phyloP scores from a whole-genome alignment of 208 protist species.

The Leishmania gerbilli region DNA sequence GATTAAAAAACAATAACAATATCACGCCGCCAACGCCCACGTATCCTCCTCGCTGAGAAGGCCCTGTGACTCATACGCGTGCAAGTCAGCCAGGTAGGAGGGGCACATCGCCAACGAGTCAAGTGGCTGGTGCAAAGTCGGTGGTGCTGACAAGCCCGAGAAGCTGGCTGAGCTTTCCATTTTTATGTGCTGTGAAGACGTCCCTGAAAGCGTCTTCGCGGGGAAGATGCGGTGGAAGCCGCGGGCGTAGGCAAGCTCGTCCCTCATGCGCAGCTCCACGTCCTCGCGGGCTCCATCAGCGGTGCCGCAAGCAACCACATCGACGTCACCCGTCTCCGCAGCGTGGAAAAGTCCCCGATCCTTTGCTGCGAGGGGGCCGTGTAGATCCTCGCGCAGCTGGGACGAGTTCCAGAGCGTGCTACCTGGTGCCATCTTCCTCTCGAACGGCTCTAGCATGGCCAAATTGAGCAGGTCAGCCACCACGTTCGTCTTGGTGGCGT shows the following conservation, averaged over 20 bases:
- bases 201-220: conserved; percentile 9
- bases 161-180: not conserved
- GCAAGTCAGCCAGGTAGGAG: conserved; percentile 21
- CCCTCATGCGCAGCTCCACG: conserved; percentile 50
- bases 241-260: conserved; percentile 66
- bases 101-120: conserved; percentile 9
- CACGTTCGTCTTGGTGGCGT: conserved; percentile 88
- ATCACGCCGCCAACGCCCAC: conserved; percentile 15
- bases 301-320: not conserved
- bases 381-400: conserved; percentile 8
- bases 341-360: conserved; percentile 12
- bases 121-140: conserved; percentile 7
- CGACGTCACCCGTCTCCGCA: not conserved
- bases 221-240: conserved; percentile 89
- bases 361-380: not conserved
- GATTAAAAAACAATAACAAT: not conserved
- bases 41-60: conserved; percentile 14
- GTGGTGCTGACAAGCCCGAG: not conserved
- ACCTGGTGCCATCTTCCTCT: conserved; percentile 26
- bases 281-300: conserved; percentile 31
- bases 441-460: conserved; percentile 81
- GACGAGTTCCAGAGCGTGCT: conserved; percentile 18
- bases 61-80: conserved; percentile 6
- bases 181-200: not conserved
- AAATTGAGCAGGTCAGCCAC: conserved; percentile 89